These are phyloP conservation scores for Thermothelomyces thermophilus DNA, from an alignment of 2,329 filamentous ascomycete genomes.

Conservation along the genomic window DNA sequence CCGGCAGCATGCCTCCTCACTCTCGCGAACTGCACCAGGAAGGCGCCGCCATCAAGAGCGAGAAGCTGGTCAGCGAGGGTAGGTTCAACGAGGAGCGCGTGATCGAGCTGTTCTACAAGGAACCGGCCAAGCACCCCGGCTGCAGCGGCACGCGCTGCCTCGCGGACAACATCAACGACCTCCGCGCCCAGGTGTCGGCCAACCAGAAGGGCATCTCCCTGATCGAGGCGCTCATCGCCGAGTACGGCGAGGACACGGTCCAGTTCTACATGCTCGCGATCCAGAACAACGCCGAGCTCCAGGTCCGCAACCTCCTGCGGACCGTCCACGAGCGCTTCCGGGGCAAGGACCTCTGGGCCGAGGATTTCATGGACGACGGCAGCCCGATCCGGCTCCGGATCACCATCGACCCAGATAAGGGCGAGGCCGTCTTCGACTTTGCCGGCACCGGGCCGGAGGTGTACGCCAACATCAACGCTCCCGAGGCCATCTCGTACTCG, in stretches of 20 bases:
- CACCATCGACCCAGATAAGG: constrained; percentile 65
- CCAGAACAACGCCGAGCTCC: constrained; percentile 70
- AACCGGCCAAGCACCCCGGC: constrained; percentile 67
- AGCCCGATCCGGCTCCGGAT: constrained; percentile 69
- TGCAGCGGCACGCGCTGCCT: constrained; percentile 75
- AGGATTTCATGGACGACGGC: constrained; percentile 85
- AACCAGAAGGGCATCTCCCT: constrained; percentile 80
- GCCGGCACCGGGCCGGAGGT: constrained; percentile 68
- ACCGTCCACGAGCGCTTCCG: constrained; percentile 62
- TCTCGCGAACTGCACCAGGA: constrained; percentile 60
- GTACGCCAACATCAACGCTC: constrained; percentile 71
- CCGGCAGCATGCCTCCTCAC: constrained; percentile 76
- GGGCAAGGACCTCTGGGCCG: constrained; percentile 63
- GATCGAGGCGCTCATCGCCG: constrained; percentile 66
- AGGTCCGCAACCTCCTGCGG: constrained; percentile 67
- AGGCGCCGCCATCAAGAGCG: constrained; percentile 57
- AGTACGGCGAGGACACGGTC: constrained; percentile 71
- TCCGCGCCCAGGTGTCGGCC: constrained; percentile 80
- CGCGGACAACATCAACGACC: constrained; percentile 76
- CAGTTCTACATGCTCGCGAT: constrained; percentile 81
- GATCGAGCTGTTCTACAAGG: constrained; percentile 61
- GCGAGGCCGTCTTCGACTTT: constrained; percentile 73
- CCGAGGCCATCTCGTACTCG: constrained; percentile 67
- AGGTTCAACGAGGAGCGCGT: constrained; percentile 74
- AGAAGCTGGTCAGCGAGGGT: constrained; percentile 69